Percentiles rank a stretch among this genome's conserved stretches.
phyloP scores from a whole-genome alignment of 2,329 filamentous ascomycete genomes.

The Graphilbum ipis-grandicollis region DNA sequence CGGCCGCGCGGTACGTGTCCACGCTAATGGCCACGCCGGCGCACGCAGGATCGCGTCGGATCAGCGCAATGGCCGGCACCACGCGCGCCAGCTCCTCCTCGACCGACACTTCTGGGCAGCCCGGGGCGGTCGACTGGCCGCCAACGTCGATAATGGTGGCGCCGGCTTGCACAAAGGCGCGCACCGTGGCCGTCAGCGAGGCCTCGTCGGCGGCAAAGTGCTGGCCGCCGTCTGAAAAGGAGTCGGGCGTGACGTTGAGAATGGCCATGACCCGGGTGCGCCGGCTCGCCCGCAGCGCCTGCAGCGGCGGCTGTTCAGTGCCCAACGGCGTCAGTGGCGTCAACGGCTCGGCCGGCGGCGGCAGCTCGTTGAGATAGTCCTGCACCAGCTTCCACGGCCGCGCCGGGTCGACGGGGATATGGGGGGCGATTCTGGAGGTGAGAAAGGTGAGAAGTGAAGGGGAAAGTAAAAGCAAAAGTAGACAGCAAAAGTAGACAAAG shows the following conservation, averaged over 20 bases:
- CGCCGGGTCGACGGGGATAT: slow-evolving; percentile 30
- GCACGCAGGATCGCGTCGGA: slow-evolving; percentile 30
- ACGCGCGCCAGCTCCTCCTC: slow-evolving; percentile 65
- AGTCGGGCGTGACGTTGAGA: slow-evolving; percentile 87
- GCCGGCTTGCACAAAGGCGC: slow-evolving; percentile 45
- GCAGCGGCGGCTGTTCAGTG: slow-evolving; percentile 31
- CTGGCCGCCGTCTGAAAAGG: slow-evolving; percentile 79
- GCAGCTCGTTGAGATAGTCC: slow-evolving; percentile 43
- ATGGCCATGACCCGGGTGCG: slow-evolving; percentile 81
- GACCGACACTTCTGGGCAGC: slow-evolving; percentile 47
- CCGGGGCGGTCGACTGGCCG: slow-evolving; percentile 80
- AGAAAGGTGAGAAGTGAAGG: too few relatives aligned
- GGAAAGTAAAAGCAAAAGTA: too few relatives aligned
- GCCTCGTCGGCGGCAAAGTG: slow-evolving; percentile 28
- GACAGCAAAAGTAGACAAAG: background rate
- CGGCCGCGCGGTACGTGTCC: slow-evolving; percentile 78
- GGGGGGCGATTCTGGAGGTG: slow-evolving; percentile 32
- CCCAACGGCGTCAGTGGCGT: slow-evolving; percentile 42
- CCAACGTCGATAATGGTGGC: slow-evolving; percentile 83
- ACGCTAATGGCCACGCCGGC: slow-evolving; percentile 54
- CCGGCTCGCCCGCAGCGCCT: slow-evolving; percentile 37
- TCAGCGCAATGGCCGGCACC: slow-evolving; percentile 57
- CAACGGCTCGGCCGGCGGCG: slow-evolving; percentile 27
- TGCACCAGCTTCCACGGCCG: slow-evolving; percentile 43
- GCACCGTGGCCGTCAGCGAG: slow-evolving; percentile 39